Base-by-base conservation (phyloP, 768 basidiomycete species). In the Pleurotus tuber-regium region DNA sequence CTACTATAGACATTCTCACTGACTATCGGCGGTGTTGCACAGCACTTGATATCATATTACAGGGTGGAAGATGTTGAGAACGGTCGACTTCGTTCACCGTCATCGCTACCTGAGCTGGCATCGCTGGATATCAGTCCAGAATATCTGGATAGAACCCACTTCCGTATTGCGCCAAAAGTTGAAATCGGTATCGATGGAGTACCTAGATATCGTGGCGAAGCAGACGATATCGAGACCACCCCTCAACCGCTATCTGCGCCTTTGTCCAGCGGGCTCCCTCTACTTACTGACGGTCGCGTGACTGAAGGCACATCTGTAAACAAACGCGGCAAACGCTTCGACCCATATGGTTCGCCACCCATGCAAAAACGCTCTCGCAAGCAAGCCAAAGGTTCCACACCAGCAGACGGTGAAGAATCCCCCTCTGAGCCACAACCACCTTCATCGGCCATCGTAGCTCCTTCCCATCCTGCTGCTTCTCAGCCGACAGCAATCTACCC, bases 1-100 rank as follows among this genome's bases (percentile, higher is more conserved):
- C 44, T 57, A 48, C 21, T 50, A 24, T 64, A 96, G 93, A 96
- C 94, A 7, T 94, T 97, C 66, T 96, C 94, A 9, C 73, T 97
- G 51, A 85, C 85, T 18, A 92, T 94, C 53, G 78, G 77, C 50
- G 91, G 90, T 21, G 87, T 88, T 29, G 79, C 91, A 1, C 93
- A 97, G 62, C 95, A 97, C 66, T 79, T 97, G 50, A 90, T 98
- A 44, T 94, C 92, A 4, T 98, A 98, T 72, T 98, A 97, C 75
- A 87, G 86, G 59, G 79, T 95, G 48, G 87, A 91, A 55, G 96
- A 98, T 64, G 92, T 97, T 24, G 82, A 90, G 51, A 82, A 83
- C 41, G 95, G 94, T 11, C 86, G 92, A 25, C 81, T 98, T 10
- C 86, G 92, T 29, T 79, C 89, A 0, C 95, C 96, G 0, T 95